Conservation (phyloP, 495 filamentous ascomycete species). For the Penicillium canescens region DNA sequence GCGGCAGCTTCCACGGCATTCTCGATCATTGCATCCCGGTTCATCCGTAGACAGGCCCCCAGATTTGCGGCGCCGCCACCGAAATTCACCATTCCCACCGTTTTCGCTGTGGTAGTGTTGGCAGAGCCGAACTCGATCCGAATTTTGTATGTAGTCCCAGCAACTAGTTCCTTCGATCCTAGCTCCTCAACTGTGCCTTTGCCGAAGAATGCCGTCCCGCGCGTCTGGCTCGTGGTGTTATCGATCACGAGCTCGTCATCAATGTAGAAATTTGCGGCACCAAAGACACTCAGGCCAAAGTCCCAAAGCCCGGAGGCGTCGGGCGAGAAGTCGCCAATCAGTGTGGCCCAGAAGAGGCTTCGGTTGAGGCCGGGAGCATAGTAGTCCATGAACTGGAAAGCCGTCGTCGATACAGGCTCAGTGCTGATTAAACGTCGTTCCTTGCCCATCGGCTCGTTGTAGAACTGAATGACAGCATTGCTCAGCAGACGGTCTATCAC, state of each 20-base stretch:
- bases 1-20: slow-evolving; percentile 59
- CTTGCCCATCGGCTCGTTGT: slow-evolving; percentile 48
- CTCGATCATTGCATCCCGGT: slow-evolving; percentile 62
- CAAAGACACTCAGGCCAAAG: slow-evolving; percentile 69
- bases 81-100: slow-evolving; percentile 45
- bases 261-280: slow-evolving; percentile 67
- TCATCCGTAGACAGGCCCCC: slow-evolving; percentile 66
- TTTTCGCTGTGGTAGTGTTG: slow-evolving; percentile 53
- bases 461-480: slow-evolving; percentile 54
- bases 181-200: slow-evolving; percentile 59
- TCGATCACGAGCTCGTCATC: slow-evolving; percentile 68
- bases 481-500: slow-evolving; percentile 47
- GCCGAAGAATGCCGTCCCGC: slow-evolving; percentile 58
- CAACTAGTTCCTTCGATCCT: slow-evolving; percentile 47
- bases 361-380: slow-evolving; percentile 46
- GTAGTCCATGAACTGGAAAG: slow-evolving; percentile 60
- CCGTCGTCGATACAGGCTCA: slow-evolving; percentile 47
- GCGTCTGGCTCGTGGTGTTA: slow-evolving; percentile 54
- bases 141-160: slow-evolving; percentile 56
- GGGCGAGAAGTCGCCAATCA: slow-evolving; percentile 51
- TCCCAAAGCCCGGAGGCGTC: slow-evolving; percentile 63
- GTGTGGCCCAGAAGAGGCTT: slow-evolving; percentile 52
- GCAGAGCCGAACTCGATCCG: slow-evolving; percentile 61
- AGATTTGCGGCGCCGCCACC: slow-evolving; percentile 69
- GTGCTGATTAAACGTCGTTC: slow-evolving; percentile 51